Base-by-base conservation (phyloP, 805 yeast species). In the Cyberlindnera nakhonratchasimensis region DNA sequence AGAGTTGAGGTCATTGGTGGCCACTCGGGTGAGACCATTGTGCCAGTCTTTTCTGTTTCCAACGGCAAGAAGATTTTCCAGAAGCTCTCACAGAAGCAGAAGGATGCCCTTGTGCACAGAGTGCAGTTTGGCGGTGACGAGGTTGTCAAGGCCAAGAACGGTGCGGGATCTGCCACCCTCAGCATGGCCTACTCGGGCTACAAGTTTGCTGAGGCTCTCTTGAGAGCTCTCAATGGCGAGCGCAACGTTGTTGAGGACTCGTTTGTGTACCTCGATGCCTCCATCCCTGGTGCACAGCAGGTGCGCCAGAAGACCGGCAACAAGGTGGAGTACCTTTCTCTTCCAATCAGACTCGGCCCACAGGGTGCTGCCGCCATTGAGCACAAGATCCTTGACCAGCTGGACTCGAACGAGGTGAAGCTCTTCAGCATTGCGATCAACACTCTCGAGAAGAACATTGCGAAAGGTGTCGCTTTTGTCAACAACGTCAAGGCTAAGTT, bases 41-140 rank as follows among this genome's bases (percentile, higher is more conserved):
- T 89, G 31, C 97, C 97, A 41, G 72, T 89, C 57, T 58, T 61
- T 59, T 42, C 68, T 9, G 51, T 43, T 11, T 35, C 59, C 32
- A 42, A 45, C 34, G 53, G 43, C 6, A 42, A 40, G 20, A 13
- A 45, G 34, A 44, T 48, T 20, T 55, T 43, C 38, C 25, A 37
- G n/a, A 29, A 33, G 33, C 51, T 46, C 51, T 46, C 40, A 52
- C 52, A 50, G 42, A 19, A 37, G 14, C 38, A 47, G 42, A 58
- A 45, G 59, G 60, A 54, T 58, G 57, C 58, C 62, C 76, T 90
- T 55, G 78, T 88, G 57, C 75, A 87, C 75, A 80, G 98, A 69
- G 90, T 90, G 54, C 97, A 90, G 71, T 89, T 84, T 56, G 96
- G 95, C 48, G 98, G 98, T 62, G 98, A 90, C 63, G 97, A 91